Conservation (phyloP, 1,139 yeast species). For the Candida buenavistaensis region DNA sequence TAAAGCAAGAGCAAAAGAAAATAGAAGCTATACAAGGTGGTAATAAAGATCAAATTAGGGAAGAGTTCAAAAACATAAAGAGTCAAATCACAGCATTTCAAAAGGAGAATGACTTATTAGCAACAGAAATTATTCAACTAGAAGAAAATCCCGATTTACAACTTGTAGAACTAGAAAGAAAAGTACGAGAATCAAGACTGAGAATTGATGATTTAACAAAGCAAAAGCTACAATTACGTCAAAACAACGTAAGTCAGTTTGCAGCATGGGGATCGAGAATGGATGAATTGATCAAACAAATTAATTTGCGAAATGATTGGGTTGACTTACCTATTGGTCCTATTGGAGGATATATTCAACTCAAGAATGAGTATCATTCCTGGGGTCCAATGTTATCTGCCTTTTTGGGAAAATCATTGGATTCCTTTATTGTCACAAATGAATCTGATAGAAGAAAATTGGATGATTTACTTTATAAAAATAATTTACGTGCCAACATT, state of each 20-base stretch:
- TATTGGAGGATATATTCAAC: conserved; percentile 59
- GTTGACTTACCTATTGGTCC: conserved; percentile 77
- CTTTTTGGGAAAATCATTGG: conserved; percentile 44
- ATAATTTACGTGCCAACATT: conserved; percentile 34
- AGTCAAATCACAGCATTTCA: conserved; percentile 15
- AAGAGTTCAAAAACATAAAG: conserved; percentile 13
- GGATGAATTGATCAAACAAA: conserved; percentile 39
- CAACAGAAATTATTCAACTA: too few relatives aligned
- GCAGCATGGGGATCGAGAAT: conserved; percentile 51
- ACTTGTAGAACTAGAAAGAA: too few relatives aligned
- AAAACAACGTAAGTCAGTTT: too few relatives aligned
- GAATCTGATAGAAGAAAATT: conserved; percentile 59
- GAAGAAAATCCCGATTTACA: too few relatives aligned
- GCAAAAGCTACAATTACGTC: conserved; percentile 10
- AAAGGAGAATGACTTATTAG: not conserved
- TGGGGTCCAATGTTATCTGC: conserved; percentile 69
- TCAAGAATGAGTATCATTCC: conserved; percentile 53
- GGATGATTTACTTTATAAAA: conserved; percentile 38
- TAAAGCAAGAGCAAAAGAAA: conserved; percentile 35
- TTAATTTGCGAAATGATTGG: conserved; percentile 40
- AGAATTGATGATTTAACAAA: conserved; percentile 15
- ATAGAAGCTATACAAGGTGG: conserved; percentile 43
- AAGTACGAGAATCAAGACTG: not conserved
- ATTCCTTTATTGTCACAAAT: conserved; percentile 67
- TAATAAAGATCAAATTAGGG: conserved; percentile 29